Percentiles rank a stretch among this genome's conserved stretches.
These are phyloP conservation scores for Paxillus ammoniavirescens DNA, from an alignment of 768 basidiomycete species.

Conservation along the genomic window DNA sequence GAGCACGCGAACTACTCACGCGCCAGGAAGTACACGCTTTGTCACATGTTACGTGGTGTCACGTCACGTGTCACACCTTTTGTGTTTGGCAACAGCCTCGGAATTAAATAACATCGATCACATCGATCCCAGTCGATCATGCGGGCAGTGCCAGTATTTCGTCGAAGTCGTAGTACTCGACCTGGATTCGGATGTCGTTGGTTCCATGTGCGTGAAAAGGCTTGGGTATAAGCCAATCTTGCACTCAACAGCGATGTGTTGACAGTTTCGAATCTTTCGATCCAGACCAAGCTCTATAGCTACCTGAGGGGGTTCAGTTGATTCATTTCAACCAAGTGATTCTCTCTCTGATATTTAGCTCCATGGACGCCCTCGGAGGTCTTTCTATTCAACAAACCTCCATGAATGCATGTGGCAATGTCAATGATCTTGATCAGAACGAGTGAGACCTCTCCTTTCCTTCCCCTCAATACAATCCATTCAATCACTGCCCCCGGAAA, in stretches of 20 bases:
- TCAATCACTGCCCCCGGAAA: background rate
- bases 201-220: too few relatives aligned
- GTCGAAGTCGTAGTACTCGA: too few relatives aligned
- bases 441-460: background rate
- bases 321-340: background rate
- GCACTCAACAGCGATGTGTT: background rate
- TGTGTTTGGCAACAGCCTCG: background rate
- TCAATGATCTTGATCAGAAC: background rate
- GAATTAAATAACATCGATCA: background rate
- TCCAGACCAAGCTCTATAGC: background rate
- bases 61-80: constrained; percentile 9
- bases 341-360: too few relatives aligned
- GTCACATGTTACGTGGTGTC: constrained; percentile 10
- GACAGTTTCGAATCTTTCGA: background rate
- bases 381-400: background rate
- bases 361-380: background rate
- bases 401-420: background rate
- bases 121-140: too few relatives aligned
- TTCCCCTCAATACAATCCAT: background rate
- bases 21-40: constrained; percentile 16
- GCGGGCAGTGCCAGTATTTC: too few relatives aligned
- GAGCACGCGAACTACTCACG: constrained; percentile 6
- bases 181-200: too few relatives aligned
- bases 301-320: background rate
- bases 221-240: too few relatives aligned